These are phyloP conservation scores for Apiospora sp. DNA, from an alignment of 2,329 filamentous ascomycete genomes.

Conservation along the genomic window DNA sequence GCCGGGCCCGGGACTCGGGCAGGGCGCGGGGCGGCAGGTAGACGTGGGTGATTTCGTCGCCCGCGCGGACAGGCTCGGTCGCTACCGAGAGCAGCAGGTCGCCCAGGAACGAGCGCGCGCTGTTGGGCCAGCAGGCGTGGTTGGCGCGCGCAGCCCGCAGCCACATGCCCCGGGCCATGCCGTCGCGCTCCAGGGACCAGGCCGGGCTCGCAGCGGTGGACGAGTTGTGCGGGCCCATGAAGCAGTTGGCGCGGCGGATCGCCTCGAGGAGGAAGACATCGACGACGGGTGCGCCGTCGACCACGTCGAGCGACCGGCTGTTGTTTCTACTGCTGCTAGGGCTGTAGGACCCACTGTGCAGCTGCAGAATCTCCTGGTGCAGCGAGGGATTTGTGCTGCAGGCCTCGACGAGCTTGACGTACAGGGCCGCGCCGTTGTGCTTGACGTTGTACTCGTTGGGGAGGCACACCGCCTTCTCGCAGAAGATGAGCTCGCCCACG, in stretches of 20 bases:
- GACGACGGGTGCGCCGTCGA: slow-evolving; percentile 46
- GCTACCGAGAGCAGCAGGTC: slow-evolving; percentile 47
- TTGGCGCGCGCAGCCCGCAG: slow-evolving; percentile 46
- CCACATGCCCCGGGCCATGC: slow-evolving; percentile 44
- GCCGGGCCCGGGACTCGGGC: slow-evolving; percentile 36
- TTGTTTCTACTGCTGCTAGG: slow-evolving; percentile 32
- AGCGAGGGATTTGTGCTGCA: slow-evolving; percentile 50
- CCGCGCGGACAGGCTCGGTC: slow-evolving; percentile 44
- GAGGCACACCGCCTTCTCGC: slow-evolving; percentile 50
- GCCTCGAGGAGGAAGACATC: slow-evolving; percentile 50
- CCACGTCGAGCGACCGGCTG: slow-evolving; percentile 36
- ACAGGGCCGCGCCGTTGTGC: slow-evolving; percentile 52
- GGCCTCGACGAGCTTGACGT: slow-evolving; percentile 49
- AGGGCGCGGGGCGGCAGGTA: slow-evolving; percentile 47
- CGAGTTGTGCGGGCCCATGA: slow-evolving; percentile 45
- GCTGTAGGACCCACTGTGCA: slow-evolving; percentile 47
- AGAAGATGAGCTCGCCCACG: slow-evolving; percentile 51
- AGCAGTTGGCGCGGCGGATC: slow-evolving; percentile 51
- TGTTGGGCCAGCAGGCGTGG: slow-evolving; percentile 47
- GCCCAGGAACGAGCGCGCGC: slow-evolving; percentile 45
- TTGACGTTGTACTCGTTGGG: slow-evolving; percentile 52
- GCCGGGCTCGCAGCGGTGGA: slow-evolving; percentile 39
- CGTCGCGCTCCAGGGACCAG: slow-evolving; percentile 33
- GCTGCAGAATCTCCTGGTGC: slow-evolving; percentile 43
- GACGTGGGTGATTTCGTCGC: slow-evolving; percentile 48